phyloP scores from a whole-genome alignment of 495 filamentous ascomycete genomes.

The Aspergillus conjunctus region DNA sequence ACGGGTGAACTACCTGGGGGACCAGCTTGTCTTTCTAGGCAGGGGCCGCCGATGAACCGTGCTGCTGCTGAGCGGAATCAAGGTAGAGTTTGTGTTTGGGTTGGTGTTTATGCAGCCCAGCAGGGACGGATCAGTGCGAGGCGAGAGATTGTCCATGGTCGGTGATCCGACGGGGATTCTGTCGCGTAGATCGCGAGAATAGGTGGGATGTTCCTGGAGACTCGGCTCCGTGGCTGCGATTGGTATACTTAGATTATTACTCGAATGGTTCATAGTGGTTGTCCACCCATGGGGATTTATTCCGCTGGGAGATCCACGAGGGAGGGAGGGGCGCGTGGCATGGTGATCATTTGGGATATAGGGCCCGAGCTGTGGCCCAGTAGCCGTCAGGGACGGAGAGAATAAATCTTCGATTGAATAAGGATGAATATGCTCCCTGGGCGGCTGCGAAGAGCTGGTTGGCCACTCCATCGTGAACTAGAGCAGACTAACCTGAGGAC shows the following conservation, averaged over 20 bases:
- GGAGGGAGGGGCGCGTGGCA: background rate
- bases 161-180: background rate
- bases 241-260: background rate
- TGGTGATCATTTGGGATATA: background rate
- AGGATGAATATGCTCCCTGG: background rate
- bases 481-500: background rate
- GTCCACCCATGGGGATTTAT: background rate
- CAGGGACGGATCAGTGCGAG: background rate
- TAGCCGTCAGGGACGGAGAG: background rate
- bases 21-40: background rate
- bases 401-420: background rate
- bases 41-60: background rate
- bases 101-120: background rate
- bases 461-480: conserved; percentile 7
- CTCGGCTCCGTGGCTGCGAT: background rate
- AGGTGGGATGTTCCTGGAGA: background rate
- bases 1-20: background rate
- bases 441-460: conserved; percentile 2
- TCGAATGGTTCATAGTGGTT: background rate
- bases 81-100: background rate
- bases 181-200: background rate
- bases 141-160: background rate
- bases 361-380: background rate
- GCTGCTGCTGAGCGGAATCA: background rate
- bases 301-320: background rate